Conservation (phyloP, 345 rosid genomes). For the Hevea brasiliensis region DNA sequence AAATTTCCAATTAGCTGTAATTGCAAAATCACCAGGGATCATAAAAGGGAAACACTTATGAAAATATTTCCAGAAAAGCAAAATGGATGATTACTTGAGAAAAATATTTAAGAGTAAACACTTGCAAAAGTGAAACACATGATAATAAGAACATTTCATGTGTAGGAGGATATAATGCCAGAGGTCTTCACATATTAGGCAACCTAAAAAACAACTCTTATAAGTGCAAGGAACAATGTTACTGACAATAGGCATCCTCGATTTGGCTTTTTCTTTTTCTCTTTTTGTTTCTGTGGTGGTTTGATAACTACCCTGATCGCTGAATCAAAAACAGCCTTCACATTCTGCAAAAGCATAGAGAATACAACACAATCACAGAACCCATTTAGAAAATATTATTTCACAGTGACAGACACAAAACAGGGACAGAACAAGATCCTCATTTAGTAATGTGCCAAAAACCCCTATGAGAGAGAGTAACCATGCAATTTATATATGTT, state of each 20-base stretch:
- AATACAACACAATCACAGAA: background rate
- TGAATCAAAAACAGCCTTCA: constrained; percentile 91
- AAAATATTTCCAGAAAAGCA: background rate
- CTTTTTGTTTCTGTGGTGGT: constrained; percentile 72
- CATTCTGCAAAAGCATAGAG: constrained; percentile 56
- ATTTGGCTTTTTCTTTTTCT: constrained; percentile 62
- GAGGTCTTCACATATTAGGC: background rate
- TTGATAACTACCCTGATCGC: constrained; percentile 92
- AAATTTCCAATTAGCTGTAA: background rate
- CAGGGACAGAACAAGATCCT: background rate
- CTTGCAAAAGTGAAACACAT: background rate
- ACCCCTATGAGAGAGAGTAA: background rate
- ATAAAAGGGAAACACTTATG: background rate
- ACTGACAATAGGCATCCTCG: constrained; percentile 81
- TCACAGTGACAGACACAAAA: background rate
- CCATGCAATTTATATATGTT: background rate
- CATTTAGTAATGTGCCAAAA: background rate
- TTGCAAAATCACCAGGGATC: background rate
- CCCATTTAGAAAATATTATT: background rate
- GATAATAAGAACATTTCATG: background rate
- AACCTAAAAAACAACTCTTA: constrained; percentile 1
- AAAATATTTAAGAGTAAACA: background rate
- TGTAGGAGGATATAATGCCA: constrained; percentile 2
- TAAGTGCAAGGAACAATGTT: constrained; percentile 6
- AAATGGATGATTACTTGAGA: background rate